Conservation (phyloP, 2,329 filamentous ascomycete species). For the Arthrinium puccinioides region DNA sequence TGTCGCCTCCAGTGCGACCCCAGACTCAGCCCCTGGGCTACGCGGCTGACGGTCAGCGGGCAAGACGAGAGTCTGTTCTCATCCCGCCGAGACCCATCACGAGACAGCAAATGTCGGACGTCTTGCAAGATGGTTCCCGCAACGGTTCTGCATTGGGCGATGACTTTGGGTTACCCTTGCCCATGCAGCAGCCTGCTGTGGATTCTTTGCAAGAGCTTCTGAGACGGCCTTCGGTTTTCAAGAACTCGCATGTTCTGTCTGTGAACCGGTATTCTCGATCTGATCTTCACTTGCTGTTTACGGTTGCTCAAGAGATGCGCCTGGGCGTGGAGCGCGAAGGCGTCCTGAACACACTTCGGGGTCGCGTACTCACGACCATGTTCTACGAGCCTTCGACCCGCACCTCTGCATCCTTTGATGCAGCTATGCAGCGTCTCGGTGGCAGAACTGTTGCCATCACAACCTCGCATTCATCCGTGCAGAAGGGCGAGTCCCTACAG, state of each 20-base stretch:
- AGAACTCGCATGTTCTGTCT: slow-evolving; percentile 81
- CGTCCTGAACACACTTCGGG: slow-evolving; percentile 78
- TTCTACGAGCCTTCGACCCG: slow-evolving; percentile 98
- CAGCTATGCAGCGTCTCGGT: slow-evolving; percentile 96
- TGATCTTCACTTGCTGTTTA: slow-evolving; percentile 90
- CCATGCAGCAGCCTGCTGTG: slow-evolving; percentile 43
- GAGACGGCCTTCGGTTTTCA: slow-evolving; percentile 72
- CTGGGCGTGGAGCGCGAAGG: slow-evolving; percentile 89
- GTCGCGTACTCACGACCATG: slow-evolving; percentile 80
- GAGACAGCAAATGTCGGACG: slow-evolving; percentile 26
- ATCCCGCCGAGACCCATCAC: slow-evolving; percentile 24
- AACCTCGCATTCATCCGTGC: slow-evolving; percentile 77
- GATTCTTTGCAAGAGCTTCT: slow-evolving; percentile 66
- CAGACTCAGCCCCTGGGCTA: slow-evolving; percentile 30
- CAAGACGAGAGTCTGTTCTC: slow-evolving; percentile 25
- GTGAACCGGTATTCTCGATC: slow-evolving; percentile 83
- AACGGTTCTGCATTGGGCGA: slow-evolving; percentile 25
- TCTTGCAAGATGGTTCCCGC: slow-evolving; percentile 19
- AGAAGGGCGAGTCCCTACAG: slow-evolving; percentile 90
- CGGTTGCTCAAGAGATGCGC: slow-evolving; percentile 95
- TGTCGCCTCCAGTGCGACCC: slow-evolving; percentile 53
- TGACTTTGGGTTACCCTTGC: slow-evolving; percentile 37
- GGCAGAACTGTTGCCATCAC: slow-evolving; percentile 77
- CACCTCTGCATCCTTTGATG: slow-evolving; percentile 92
- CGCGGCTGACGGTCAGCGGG: slow-evolving; percentile 26